Evolutionary conservation across 169 alveolate species (phyloP).

Genomic region (Eimeria acervulina): DNA sequence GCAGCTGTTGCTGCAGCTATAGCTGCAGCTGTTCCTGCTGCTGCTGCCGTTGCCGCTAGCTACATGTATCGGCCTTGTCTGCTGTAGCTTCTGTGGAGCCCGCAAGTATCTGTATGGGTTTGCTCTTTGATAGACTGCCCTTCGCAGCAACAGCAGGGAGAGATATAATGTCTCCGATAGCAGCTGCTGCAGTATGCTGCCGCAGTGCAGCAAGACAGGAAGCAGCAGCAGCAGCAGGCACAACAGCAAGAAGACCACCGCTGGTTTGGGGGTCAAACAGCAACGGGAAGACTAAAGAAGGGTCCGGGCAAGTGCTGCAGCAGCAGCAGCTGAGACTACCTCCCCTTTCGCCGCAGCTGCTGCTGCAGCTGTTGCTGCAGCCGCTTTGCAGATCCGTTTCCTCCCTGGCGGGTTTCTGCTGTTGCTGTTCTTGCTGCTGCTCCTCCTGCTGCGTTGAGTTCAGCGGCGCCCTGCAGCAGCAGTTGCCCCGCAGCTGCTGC

Average conservation of each 20-base stretch:
- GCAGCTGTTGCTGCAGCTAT: background rate
- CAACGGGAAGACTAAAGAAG: slow-evolving; percentile 57
- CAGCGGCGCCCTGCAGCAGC: slow-evolving; percentile 34
- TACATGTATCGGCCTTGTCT: background rate
- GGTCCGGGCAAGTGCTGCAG: slow-evolving; percentile 2
- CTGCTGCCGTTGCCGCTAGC: too few species aligned
- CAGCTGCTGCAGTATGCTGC: slow-evolving; percentile 11
- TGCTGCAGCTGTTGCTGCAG: background rate
- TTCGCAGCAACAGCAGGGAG: slow-evolving; percentile 13
- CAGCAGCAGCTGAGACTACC: slow-evolving; percentile 42
- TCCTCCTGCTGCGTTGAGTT: slow-evolving; percentile 4
- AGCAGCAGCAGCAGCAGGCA: slow-evolving; percentile 46
- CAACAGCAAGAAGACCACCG: slow-evolving; percentile 76
- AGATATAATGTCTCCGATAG: slow-evolving; percentile 22
- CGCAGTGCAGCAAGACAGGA: slow-evolving; percentile 65
- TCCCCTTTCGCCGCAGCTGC: background rate
- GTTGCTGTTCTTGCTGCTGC: background rate
- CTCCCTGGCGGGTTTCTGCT: background rate
- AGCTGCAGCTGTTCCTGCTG: background rate
- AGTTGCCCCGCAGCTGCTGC: slow-evolving; percentile 22
- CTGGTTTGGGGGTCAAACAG: slow-evolving; percentile 83
- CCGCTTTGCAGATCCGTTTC: background rate
- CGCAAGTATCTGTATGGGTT: slow-evolving; percentile 18
- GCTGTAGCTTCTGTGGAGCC: background rate
- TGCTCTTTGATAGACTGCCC: background rate